phyloP scores from a whole-genome alignment of 225 moss, liverwort and hornwort genomes.

The Antitrichia curtipendula region DNA sequence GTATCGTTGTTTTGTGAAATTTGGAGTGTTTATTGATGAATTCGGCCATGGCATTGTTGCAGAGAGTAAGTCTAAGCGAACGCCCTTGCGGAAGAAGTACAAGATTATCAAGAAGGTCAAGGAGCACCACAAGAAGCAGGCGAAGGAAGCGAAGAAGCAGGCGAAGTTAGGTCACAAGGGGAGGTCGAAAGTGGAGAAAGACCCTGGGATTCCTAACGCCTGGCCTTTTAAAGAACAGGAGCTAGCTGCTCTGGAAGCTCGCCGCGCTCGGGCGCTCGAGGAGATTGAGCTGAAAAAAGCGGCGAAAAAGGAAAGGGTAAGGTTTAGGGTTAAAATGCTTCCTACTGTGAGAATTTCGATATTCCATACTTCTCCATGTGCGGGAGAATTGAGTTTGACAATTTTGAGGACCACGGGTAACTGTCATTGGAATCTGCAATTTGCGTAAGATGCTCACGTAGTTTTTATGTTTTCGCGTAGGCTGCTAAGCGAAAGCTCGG shows the following conservation, averaged over 20 bases:
- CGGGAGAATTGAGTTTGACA: background rate
- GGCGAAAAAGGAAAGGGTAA: conserved; percentile 79
- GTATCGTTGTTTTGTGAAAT: background rate
- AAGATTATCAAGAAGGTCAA: conserved; percentile 98
- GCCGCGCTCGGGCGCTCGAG: conserved; percentile 68
- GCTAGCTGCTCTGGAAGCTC: conserved; percentile 74
- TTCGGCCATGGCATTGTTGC: conserved; percentile 3
- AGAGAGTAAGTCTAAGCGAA: conserved; percentile 94
- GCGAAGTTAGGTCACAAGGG: conserved; percentile 34
- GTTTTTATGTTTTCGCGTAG: background rate
- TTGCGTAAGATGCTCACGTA: background rate
- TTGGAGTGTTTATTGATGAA: background rate
- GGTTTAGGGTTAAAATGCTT: background rate
- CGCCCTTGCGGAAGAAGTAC: conserved; percentile 81
- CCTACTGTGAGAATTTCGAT: background rate
- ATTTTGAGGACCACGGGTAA: background rate
- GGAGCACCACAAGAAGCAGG: conserved; percentile 98
- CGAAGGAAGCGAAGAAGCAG: conserved; percentile 71
- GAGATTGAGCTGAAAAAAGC: conserved; percentile 70
- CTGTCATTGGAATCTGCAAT: background rate
- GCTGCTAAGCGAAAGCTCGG: conserved; percentile 71
- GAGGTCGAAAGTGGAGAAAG: conserved; percentile 71
- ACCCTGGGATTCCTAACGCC: conserved; percentile 93
- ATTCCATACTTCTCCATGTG: background rate
- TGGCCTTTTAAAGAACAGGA: conserved; percentile 98